Evolutionary conservation across 176 grass and related monocot species (phyloP).

Genomic region (Avena insularis): DNA sequence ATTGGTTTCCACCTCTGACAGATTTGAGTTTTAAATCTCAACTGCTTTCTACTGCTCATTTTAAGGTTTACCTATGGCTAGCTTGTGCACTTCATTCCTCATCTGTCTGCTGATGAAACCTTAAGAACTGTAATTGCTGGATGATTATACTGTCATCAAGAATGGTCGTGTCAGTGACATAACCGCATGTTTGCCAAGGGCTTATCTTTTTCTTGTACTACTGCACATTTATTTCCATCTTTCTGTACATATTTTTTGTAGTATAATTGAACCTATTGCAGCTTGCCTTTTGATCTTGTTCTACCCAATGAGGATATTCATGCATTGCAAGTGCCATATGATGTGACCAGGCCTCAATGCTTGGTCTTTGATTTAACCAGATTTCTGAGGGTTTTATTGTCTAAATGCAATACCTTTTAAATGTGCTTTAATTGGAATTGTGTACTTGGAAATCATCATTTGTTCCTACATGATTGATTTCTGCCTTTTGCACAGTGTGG

Average conservation of each 20-base stretch:
- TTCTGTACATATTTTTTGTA: not conserved
- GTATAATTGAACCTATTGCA: too few species aligned
- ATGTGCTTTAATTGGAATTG: too few species aligned
- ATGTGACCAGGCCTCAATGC: not conserved
- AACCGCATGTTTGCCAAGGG: conserved; percentile 19
- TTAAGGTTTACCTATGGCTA: not conserved
- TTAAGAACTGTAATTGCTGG: conserved; percentile 33
- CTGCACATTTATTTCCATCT: not conserved
- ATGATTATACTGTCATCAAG: conserved; percentile 31
- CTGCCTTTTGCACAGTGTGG: too few species aligned
- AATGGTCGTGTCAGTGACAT: conserved; percentile 36
- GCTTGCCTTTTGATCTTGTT: not conserved
- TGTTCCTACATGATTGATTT: too few species aligned
- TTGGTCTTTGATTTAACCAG: conserved; percentile 2
- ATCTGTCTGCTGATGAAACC: conserved; percentile 29
- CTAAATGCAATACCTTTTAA: too few species aligned
- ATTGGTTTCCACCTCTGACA: not conserved
- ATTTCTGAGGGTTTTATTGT: conserved; percentile 13
- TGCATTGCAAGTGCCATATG: conserved; percentile 31
- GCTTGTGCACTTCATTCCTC: not conserved
- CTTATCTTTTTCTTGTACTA: not conserved
- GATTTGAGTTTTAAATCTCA: not conserved
- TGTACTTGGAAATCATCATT: too few species aligned
- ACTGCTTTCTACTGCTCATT: not conserved
- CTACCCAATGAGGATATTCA: conserved; percentile 10